Conservation (phyloP, 352 stramenopile species). For the Phytophthora hibernalis region DNA sequence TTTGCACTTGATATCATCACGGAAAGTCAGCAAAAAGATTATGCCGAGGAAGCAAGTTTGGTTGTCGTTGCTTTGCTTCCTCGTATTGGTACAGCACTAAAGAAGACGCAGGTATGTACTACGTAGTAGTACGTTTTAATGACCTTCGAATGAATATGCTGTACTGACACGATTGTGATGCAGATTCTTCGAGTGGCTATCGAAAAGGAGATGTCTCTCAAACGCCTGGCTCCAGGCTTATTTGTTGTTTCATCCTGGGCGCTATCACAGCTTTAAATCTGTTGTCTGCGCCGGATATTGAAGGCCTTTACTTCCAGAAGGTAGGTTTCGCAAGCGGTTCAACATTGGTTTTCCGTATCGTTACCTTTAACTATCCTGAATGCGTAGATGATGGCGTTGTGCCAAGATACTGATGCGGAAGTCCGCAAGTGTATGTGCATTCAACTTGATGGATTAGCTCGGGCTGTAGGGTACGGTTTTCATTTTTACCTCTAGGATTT, state of each 20-base stretch:
- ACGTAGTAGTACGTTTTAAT: not conserved
- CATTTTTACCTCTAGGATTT: not conserved
- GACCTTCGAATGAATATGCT: not conserved
- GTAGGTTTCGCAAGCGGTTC: conserved; percentile 25
- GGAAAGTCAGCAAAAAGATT: conserved; percentile 84
- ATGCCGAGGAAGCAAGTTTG: conserved; percentile 69
- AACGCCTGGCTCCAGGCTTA: conserved; percentile 73
- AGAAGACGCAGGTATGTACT: conserved; percentile 73
- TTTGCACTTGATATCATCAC: conserved; percentile 75
- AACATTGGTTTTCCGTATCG: not conserved
- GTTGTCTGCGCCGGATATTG: conserved; percentile 73
- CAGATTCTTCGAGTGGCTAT: conserved; percentile 86
- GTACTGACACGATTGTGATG: conserved; percentile 6
- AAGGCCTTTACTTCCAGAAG: conserved; percentile 86
- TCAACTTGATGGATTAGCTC: conserved; percentile 75
- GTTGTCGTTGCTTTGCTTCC: conserved; percentile 64
- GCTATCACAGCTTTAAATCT: conserved; percentile 77
- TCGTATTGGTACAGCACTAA: conserved; percentile 61
- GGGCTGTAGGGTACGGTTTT: conserved; percentile 63
- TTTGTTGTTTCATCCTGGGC: conserved; percentile 79
- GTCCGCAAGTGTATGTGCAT: conserved; percentile 87
- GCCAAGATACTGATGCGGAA: conserved; percentile 86
- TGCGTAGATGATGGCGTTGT: conserved; percentile 82
- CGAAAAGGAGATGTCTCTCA: conserved; percentile 87
- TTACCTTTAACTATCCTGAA: not conserved